Conservation (phyloP, 305 asterid genomes). For the Fraxinus angustifolia region DNA sequence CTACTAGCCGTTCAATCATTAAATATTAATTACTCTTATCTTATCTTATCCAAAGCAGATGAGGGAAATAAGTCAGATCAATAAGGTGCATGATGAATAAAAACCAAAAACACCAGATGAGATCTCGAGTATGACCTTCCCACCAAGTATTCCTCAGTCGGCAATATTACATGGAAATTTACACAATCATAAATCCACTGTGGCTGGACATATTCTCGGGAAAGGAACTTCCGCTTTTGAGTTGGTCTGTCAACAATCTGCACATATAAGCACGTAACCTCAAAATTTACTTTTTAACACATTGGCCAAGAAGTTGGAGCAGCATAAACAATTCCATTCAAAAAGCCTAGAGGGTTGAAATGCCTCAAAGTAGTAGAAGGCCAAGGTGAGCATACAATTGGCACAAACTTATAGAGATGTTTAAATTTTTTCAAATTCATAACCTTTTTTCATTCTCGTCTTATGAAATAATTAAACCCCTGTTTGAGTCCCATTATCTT, state of each 20-base stretch:
- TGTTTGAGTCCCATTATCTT: background rate
- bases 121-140: slow-evolving; percentile 57
- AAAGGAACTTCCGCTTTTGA: slow-evolving; percentile 68
- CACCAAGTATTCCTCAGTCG: slow-evolving; percentile 64
- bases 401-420: background rate
- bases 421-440: background rate
- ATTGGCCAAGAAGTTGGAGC: background rate
- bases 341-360: background rate
- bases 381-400: background rate
- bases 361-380: background rate
- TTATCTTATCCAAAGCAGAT: background rate
- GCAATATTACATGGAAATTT: slow-evolving; percentile 76
- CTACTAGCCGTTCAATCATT: background rate
- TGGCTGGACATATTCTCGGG: slow-evolving; percentile 90
- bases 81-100: background rate
- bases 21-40: background rate
- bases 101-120: background rate
- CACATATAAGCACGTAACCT: slow-evolving; percentile 21
- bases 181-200: slow-evolving; percentile 94
- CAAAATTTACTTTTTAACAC: slow-evolving; percentile 8
- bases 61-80: background rate
- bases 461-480: background rate
- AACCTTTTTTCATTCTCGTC: background rate
- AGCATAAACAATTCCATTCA: background rate
- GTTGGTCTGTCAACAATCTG: slow-evolving; percentile 94